Evolutionary conservation across 345 rosid genomes (phyloP).

Genomic region (Arabis alpina): DNA sequence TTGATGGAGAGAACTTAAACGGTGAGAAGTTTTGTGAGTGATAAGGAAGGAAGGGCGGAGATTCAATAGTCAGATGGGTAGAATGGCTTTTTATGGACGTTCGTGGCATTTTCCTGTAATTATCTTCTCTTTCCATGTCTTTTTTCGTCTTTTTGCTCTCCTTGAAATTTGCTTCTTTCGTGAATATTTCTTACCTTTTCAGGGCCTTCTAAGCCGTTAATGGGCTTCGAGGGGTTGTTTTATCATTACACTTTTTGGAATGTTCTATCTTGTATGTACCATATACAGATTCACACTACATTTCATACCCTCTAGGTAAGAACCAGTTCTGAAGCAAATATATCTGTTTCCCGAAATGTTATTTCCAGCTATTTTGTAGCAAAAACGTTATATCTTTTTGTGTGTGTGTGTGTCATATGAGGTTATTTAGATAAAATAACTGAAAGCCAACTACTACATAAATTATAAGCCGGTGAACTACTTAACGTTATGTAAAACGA

Average conservation of each 20-base stretch:
- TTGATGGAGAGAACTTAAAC: conserved; percentile 25
- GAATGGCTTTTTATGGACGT: conserved; percentile 62
- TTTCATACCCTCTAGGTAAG: not conserved
- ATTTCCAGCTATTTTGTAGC: no score
- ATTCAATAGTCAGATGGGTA: conserved; percentile 69
- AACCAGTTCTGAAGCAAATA: not conserved
- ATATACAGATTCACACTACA: not conserved
- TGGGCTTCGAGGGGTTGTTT: conserved; percentile 21
- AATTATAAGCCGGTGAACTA: no score
- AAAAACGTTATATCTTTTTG: no score
- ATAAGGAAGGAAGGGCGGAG: conserved; percentile 99
- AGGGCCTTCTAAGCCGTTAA: conserved; percentile 20
- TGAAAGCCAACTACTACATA: no score
- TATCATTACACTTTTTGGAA: not conserved
- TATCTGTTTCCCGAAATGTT: not conserved
- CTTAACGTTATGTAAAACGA: no score
- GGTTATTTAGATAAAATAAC: no score
- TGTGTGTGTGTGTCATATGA: no score
- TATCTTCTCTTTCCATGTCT: conserved; percentile 39
- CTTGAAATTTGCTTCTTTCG: not conserved
- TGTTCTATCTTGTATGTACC: not conserved
- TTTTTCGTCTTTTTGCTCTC: not conserved
- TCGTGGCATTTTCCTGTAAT: conserved; percentile 45
- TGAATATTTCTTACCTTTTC: not conserved
- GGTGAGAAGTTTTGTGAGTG: conserved; percentile 51